A percentile compares a stretch with the other conserved stretches of the same genome.
Conservation (phyloP, 768 basidiomycete genomes). For the Tylopilus felleus region DNA sequence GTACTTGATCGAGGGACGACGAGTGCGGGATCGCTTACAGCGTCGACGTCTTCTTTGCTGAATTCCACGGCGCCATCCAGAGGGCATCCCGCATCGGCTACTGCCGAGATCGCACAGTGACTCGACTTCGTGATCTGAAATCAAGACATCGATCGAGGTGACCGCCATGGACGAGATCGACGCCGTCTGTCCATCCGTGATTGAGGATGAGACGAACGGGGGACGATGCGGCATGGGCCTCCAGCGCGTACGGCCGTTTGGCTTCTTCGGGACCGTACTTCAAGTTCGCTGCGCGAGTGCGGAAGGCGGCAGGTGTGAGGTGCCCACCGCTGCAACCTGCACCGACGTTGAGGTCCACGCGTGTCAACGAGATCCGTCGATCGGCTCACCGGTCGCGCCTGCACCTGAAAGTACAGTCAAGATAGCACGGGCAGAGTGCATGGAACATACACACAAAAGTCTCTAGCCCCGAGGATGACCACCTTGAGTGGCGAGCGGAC, state of each 20-base stretch:
- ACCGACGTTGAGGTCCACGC: too few relatives aligned
- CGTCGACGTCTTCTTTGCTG: conserved; percentile 41
- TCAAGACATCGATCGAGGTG: conserved; percentile 49
- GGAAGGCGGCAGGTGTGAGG: conserved; percentile 55
- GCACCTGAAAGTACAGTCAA: conserved; percentile 43
- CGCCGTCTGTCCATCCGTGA: conserved; percentile 40
- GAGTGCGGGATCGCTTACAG: conserved; percentile 44
- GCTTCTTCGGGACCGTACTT: conserved; percentile 57
- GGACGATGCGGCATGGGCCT: conserved; percentile 49
- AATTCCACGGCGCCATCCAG: conserved; percentile 46
- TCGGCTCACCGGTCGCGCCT: conserved; percentile 66
- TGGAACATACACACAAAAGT: conserved; percentile 62
- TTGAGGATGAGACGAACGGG: conserved; percentile 49
- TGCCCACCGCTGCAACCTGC: conserved; percentile 82
- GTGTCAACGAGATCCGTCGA: too few relatives aligned
- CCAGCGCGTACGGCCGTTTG: conserved; percentile 48
- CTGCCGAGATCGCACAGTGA: conserved; percentile 48
- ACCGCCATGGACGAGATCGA: conserved; percentile 62
- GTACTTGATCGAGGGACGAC: not conserved
- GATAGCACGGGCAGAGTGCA: not conserved
- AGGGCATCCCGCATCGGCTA: conserved; percentile 49
- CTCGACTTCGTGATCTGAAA: conserved; percentile 43
- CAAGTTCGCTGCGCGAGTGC: conserved; percentile 26
- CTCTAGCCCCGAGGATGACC: conserved; percentile 78
- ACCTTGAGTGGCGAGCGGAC: conserved; percentile 39